A percentile compares a stretch with the other conserved stretches of the same genome.
Conservation (phyloP, 805 yeast genomes). For the Teunomyces tritomae region DNA sequence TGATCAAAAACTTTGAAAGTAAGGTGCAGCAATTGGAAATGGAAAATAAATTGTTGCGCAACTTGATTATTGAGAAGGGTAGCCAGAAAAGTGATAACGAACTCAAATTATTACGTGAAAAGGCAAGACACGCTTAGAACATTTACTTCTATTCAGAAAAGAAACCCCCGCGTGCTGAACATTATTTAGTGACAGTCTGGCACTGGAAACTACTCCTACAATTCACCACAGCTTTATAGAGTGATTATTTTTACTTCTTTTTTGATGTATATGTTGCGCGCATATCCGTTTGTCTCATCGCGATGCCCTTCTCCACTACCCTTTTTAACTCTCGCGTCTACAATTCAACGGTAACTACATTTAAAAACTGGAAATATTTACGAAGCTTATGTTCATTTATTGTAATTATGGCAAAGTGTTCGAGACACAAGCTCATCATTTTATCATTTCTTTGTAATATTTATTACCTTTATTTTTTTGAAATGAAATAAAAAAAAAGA, state of each 20-base stretch:
- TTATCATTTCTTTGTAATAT: no score
- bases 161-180: no score
- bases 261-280: not conserved
- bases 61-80: conserved; percentile 52
- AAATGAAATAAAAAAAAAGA: no score
- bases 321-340: not conserved
- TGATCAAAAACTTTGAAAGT: conserved; percentile 43
- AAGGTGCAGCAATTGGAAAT: conserved; percentile 54
- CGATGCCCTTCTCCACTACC: not conserved
- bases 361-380: not conserved
- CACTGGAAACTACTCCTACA: not conserved
- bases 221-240: not conserved
- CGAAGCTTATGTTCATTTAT: not conserved
- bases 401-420: no score
- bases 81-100: conserved; percentile 40
- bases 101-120: conserved; percentile 31
- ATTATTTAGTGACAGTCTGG: not conserved
- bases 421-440: no score
- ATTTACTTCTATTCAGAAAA: not conserved
- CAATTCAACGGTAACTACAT: no score
- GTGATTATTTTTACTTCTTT: not conserved
- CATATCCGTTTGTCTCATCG: not conserved
- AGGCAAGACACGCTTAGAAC: conserved; percentile 14
- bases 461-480: no score
- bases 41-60: conserved; percentile 59